These are phyloP conservation scores for Vachellia pachyceras DNA, from an alignment of 306 rosid genomes.

Conservation along the genomic window DNA sequence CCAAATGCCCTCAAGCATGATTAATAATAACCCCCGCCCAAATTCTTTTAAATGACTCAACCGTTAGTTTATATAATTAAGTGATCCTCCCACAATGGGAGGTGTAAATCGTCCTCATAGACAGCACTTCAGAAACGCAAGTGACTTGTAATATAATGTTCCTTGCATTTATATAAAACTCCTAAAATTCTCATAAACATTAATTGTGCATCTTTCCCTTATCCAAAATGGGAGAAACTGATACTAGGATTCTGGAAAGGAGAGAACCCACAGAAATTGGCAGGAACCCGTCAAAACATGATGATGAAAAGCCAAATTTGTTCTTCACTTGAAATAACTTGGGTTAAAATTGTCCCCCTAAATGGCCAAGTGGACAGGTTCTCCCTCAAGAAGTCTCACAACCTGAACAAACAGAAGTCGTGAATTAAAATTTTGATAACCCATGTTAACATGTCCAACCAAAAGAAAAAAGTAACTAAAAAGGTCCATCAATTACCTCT, in stretches of 20 bases:
- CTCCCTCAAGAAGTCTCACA: constrained; percentile 82
- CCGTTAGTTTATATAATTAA: background rate
- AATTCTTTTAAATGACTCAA: background rate
- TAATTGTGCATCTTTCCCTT: background rate
- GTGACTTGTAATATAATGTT: background rate
- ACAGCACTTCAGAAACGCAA: background rate
- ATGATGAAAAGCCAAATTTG: background rate
- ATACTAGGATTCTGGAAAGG: background rate
- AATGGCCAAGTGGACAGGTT: constrained; percentile 53
- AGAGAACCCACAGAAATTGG: background rate
- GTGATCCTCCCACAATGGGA: background rate
- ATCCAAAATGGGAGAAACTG: constrained; percentile 26
- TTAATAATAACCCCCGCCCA: background rate
- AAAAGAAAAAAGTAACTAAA: background rate
- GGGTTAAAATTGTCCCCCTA: constrained; percentile 56
- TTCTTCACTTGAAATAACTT: constrained; percentile 42
- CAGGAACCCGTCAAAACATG: background rate
- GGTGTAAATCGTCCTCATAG: background rate
- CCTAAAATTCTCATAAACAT: background rate
- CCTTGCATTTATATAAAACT: background rate
- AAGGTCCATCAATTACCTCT: constrained; percentile 53
- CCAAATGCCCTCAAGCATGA: background rate
- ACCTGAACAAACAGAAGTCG: constrained; percentile 51
- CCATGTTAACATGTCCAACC: no score
- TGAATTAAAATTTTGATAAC: background rate